Percentiles rank a stretch among this genome's conserved stretches.
Conservation (phyloP, 805 yeast species). For the Candida pseudofarinosa region DNA sequence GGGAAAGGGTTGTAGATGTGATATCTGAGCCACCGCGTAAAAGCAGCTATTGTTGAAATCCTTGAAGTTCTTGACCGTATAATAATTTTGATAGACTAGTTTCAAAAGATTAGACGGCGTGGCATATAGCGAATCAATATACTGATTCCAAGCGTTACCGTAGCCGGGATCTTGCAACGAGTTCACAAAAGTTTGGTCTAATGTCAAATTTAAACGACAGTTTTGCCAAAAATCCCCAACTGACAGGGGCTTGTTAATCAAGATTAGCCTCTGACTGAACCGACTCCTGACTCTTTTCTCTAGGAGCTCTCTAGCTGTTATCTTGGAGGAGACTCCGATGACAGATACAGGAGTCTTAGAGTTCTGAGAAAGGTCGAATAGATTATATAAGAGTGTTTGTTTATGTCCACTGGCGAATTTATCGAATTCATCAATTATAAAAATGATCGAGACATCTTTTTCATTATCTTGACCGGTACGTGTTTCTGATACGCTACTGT, state of each 20-base stretch:
- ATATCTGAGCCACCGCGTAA: constrained; percentile 37
- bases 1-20: constrained; percentile 18
- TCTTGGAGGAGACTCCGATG: constrained; percentile 71
- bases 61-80: constrained; percentile 56
- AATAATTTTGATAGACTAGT: constrained; percentile 37
- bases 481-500: constrained; percentile 20
- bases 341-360: constrained; percentile 72
- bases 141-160: constrained; percentile 43
- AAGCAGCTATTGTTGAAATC: constrained; percentile 42
- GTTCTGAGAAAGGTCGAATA: constrained; percentile 80
- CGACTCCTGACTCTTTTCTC: constrained; percentile 91
- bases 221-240: constrained; percentile 49
- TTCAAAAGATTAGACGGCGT: constrained; percentile 14
- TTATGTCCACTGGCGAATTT: constrained; percentile 64
- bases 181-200: constrained; percentile 14
- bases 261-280: constrained; percentile 74
- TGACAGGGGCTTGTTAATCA: constrained; percentile 47
- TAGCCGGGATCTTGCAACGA: constrained; percentile 14
- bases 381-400: constrained; percentile 81
- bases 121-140: constrained; percentile 27
- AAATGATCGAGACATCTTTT: constrained; percentile 55
- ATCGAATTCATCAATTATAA: constrained; percentile 84
- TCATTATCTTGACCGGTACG: constrained; percentile 8
- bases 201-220: constrained; percentile 37
- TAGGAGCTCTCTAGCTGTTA: constrained; percentile 72